Conservation (phyloP, 2,329 filamentous ascomycete species). For the Purpureocillium lavendulum region DNA sequence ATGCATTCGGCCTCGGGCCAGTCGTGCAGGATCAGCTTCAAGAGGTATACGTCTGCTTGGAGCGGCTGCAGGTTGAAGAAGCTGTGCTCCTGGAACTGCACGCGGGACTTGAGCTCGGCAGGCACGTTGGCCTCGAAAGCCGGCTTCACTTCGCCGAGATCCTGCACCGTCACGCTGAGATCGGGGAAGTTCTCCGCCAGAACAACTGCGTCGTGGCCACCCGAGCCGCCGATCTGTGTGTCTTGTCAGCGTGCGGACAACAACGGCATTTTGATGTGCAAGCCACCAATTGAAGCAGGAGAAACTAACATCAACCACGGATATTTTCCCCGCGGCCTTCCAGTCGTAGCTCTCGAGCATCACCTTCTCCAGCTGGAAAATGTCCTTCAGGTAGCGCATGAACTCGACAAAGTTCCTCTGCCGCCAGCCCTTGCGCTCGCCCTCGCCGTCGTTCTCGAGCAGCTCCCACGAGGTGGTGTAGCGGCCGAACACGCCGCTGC, state of each 20-base stretch:
- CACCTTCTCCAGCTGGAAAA: constrained; percentile 26
- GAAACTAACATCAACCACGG: constrained; percentile 31
- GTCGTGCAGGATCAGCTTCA: constrained; percentile 48
- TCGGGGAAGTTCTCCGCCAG: constrained; percentile 31
- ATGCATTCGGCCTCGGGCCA: constrained; percentile 38
- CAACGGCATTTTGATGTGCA: no score
- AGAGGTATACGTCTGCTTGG: constrained; percentile 39
- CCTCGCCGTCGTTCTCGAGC: constrained; percentile 31
- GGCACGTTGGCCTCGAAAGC: constrained; percentile 27
- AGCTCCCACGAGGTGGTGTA: constrained; percentile 28
- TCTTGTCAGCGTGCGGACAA: no score
- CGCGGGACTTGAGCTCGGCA: constrained; percentile 19
- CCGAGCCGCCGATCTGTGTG: constrained; percentile 31
- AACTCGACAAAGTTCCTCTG: constrained; percentile 29
- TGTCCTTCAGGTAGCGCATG: constrained; percentile 30
- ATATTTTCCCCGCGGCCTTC: constrained; percentile 23
- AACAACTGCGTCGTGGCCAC: constrained; percentile 30
- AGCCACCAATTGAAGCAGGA: neutral
- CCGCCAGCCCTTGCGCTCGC: constrained; percentile 26
- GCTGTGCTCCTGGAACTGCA: constrained; percentile 27
- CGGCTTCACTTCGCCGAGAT: constrained; percentile 27
- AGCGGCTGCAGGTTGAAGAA: constrained; percentile 30
- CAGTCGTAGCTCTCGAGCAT: constrained; percentile 26
- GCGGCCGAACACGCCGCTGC: constrained; percentile 18
- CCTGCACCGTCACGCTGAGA: constrained; percentile 34